Conservation (phyloP, 495 filamentous ascomycete species). For the Podospora bellae-mahoneyi region DNA sequence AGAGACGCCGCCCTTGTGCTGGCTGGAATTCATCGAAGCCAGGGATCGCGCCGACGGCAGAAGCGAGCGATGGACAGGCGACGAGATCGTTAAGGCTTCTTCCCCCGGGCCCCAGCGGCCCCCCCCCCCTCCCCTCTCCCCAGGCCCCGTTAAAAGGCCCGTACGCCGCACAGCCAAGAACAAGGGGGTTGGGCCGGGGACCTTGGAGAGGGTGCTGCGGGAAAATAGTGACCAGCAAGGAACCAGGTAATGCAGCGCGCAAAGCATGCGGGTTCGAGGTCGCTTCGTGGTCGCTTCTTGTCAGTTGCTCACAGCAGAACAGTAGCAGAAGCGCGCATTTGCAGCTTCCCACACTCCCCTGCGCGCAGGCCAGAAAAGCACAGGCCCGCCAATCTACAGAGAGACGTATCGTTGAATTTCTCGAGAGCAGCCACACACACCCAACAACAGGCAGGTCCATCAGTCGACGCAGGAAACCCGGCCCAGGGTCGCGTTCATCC, state of each 20-base stretch:
- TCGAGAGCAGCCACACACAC: constrained; percentile 33
- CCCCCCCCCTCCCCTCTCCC: no score
- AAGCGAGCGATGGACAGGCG: constrained; percentile 21
- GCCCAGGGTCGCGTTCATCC: constrained; percentile 40
- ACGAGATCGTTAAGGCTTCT: constrained; percentile 21
- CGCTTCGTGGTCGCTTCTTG: constrained; percentile 3
- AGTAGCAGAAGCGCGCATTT: constrained; percentile 24
- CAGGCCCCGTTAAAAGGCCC: constrained; percentile 17
- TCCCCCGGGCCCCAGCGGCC: neutral
- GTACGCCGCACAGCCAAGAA: constrained; percentile 5
- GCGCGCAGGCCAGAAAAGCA: constrained; percentile 21
- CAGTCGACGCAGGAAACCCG: constrained; percentile 37
- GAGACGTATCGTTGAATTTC: constrained; percentile 30
- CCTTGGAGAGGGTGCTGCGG: constrained; percentile 4
- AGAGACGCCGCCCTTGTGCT: constrained; percentile 12
- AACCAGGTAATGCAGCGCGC: constrained; percentile 6
- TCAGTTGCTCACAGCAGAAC: constrained; percentile 1
- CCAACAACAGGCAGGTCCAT: constrained; percentile 28
- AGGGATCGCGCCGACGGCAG: constrained; percentile 24
- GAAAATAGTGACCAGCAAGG: constrained; percentile 14
- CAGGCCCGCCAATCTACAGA: constrained; percentile 23
- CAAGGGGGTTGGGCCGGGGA: constrained; percentile 6
- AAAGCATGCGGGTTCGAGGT: constrained; percentile 10
- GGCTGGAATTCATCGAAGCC: constrained; percentile 25
- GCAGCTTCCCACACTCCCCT: constrained; percentile 9